A percentile compares a stretch with the other conserved stretches of the same genome.
Evolutionary conservation across 257 asterid species (phyloP).

Genomic region (Paraleonurus japonicus): DNA sequence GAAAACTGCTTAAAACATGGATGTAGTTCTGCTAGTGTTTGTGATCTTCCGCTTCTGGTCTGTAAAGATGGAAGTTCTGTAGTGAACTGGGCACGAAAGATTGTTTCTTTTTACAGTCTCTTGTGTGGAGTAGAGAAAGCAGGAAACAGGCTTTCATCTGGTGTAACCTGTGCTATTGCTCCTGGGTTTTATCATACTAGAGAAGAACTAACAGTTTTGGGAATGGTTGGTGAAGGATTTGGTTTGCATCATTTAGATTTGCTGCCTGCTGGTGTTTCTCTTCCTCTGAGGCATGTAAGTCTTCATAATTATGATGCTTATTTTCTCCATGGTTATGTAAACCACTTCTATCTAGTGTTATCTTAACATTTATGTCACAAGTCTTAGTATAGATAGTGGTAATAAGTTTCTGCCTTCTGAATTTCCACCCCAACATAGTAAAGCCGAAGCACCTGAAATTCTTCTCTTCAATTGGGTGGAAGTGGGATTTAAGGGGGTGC

Average conservation of each 20-base stretch:
- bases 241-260: slow-evolving; percentile 87
- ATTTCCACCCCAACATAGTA: slow-evolving; percentile 7
- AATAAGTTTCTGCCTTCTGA: background rate
- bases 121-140: slow-evolving; percentile 76
- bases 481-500: slow-evolving; percentile 18
- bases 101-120: slow-evolving; percentile 83
- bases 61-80: slow-evolving; percentile 66
- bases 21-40: slow-evolving; percentile 52
- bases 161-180: slow-evolving; percentile 70
- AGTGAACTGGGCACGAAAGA: slow-evolving; percentile 82
- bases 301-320: slow-evolving; percentile 9
- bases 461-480: background rate
- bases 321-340: slow-evolving; percentile 4
- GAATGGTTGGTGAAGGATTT: slow-evolving; percentile 96
- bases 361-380: background rate
- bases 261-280: slow-evolving; percentile 94
- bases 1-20: slow-evolving; percentile 79
- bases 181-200: slow-evolving; percentile 60
- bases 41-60: slow-evolving; percentile 72
- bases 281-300: slow-evolving; percentile 95
- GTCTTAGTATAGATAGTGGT: slow-evolving; percentile 2
- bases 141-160: slow-evolving; percentile 71
- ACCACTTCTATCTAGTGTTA: slow-evolving; percentile 16
- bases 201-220: slow-evolving; percentile 83
- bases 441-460: slow-evolving; percentile 3